Evolutionary conservation across 208 protist species (phyloP), one percentile per base, ranked within the genome.

Genomic region (Wallacemonas collosoma): DNA sequence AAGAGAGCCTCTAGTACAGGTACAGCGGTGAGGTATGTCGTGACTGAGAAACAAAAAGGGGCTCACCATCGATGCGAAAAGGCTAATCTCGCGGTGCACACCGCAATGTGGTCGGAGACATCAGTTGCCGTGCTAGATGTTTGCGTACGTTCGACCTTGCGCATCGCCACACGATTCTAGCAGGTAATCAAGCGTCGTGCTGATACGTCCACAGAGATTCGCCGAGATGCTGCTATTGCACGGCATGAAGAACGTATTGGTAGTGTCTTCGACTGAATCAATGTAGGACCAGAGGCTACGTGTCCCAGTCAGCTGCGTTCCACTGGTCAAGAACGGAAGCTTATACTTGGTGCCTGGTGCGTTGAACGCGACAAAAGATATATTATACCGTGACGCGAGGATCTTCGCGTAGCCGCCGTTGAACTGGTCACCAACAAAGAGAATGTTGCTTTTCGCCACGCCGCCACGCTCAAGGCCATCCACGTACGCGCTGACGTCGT

Each of bases 361-460:
- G 72, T 97, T 97, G 72, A 97, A 94, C 6, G 78, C 90, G 7
- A 93, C 84, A 72, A 91, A 95, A 1, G 79, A 73, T 38, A 91
- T 40, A n/a, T 73, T 68, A 47, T 85, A 79, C 9, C 75, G 72
- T 7, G 81, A 64, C 2, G 85, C 79, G 4, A 97, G 81, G 26
- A 80, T 66, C 71, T 97, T 97, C 6, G 74, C 89, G 58, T 97
- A 97, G n/a, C 92, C 92, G 47, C 92, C 92, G 68, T 95, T 97
- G 72, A 95, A 97, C 69, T 87, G 82, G 73, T 97, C 88, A 17
- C 92, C 92, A 3, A 97, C 78, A 41, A 97, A 67, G 2, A 97
- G 70, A 50, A 97, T 84, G 41, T 71, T 72, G 36, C 81, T 76
- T 26, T 65, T 65, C 3, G 56, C 43, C 26, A 76, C 69, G 11